Percentiles rank a stretch among this genome's conserved stretches.
phyloP scores from a whole-genome alignment of 169 alveolate species.

The Plasmodium fragile region DNA sequence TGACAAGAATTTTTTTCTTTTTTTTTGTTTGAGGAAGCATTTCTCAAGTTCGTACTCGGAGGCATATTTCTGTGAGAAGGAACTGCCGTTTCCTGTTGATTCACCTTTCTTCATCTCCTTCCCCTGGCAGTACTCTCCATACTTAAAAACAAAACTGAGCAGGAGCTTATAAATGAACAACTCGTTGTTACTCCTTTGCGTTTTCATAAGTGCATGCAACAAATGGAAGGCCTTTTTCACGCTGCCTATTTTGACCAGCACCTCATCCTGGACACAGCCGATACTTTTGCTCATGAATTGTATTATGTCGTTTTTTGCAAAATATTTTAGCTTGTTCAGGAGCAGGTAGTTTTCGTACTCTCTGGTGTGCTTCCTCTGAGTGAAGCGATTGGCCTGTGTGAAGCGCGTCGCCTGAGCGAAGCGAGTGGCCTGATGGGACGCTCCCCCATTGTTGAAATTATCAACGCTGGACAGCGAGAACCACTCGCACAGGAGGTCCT shows the following conservation, averaged over 20 bases:
- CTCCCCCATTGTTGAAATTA: slow-evolving; percentile 7
- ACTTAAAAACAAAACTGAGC: slow-evolving; percentile 15
- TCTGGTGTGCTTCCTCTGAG: neutral
- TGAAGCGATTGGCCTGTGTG: neutral
- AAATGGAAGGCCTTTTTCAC: slow-evolving; percentile 2
- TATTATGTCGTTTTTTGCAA: slow-evolving; percentile 61
- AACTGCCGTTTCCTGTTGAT: neutral
- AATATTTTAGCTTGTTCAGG: neutral
- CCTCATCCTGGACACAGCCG: neutral
- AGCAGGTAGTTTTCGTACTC: neutral
- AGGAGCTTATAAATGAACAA: slow-evolving; percentile 30
- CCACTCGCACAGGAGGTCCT: slow-evolving; percentile 3
- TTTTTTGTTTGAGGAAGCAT: neutral
- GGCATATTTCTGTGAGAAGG: neutral
- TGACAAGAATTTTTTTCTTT: slow-evolving; percentile 24
- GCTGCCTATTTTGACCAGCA: slow-evolving; percentile 21
- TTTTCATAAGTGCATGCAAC: neutral
- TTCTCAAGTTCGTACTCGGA: slow-evolving; percentile 14
- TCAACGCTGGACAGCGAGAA: slow-evolving; percentile 32
- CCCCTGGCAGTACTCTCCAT: slow-evolving; percentile 13
- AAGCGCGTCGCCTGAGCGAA: neutral
- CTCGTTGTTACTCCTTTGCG: neutral
- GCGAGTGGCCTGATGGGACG: neutral
- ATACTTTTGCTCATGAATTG: slow-evolving; percentile 53
- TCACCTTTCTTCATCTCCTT: slow-evolving; percentile 19